phyloP scores from a whole-genome alignment of 768 basidiomycete species.

The Boletus reticuloceps region DNA sequence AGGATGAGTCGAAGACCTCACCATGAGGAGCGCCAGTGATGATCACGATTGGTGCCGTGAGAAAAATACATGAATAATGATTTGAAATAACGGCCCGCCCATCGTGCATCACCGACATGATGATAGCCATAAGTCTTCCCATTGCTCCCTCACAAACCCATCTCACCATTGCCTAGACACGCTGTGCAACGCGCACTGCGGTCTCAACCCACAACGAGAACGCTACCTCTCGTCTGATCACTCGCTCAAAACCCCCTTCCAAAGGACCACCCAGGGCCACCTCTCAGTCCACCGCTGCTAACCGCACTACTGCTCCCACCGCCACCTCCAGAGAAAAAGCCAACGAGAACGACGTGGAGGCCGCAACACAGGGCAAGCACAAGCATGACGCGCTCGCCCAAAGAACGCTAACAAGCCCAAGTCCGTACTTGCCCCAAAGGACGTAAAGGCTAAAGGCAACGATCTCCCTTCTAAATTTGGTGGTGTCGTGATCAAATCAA shows the following conservation, averaged over 20 bases:
- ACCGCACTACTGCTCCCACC: conserved; percentile 41
- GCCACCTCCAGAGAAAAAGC: conserved; percentile 36
- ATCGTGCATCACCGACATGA: conserved; percentile 28
- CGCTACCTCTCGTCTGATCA: conserved; percentile 59
- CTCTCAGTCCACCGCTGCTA: conserved; percentile 33
- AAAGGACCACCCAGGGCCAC: conserved; percentile 35
- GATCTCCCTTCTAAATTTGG: conserved; percentile 51
- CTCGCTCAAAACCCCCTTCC: conserved; percentile 59
- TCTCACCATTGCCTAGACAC: conserved; percentile 41
- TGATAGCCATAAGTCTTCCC: conserved; percentile 42
- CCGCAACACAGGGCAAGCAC: conserved; percentile 57
- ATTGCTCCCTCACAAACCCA: no score
- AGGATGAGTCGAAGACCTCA: no score
- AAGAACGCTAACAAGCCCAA: conserved; percentile 48
- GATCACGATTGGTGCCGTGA: no score
- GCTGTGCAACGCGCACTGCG: conserved; percentile 59
- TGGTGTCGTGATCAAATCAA: conserved; percentile 60
- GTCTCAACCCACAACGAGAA: conserved; percentile 64
- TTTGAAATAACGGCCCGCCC: no score
- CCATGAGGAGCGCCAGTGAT: no score
- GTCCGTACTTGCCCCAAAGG: conserved; percentile 31
- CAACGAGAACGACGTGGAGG: conserved; percentile 45
- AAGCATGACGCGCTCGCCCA: conserved; percentile 71
- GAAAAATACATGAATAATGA: no score
- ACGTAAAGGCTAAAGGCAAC: conserved; percentile 57